Evolutionary conservation across 1,284 basidiomycete genomes (phyloP).

Genomic region (Trametes polyzona): DNA sequence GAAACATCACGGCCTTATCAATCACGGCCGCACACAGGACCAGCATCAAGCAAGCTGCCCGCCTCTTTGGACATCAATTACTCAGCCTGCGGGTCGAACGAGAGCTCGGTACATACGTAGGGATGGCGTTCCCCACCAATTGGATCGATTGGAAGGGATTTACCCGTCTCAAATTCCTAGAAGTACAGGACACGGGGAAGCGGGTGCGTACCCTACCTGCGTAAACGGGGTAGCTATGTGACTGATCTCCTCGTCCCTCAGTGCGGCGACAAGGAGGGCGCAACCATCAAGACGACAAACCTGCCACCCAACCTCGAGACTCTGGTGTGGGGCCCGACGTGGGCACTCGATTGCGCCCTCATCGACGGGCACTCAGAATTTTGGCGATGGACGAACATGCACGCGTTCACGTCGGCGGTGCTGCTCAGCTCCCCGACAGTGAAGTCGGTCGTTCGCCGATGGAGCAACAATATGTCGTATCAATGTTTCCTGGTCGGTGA

Average conservation of each 20-base stretch:
- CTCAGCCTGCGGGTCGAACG: conserved; percentile 1
- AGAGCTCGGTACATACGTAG: neutral
- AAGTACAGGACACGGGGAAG: neutral
- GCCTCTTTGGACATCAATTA: neutral
- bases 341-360: conserved; percentile 1
- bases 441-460: conserved; percentile 2
- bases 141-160: conserved; percentile 1
- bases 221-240: too few species aligned
- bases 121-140: conserved; percentile 4
- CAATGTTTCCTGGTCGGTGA: neutral
- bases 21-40: neutral
- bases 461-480: neutral
- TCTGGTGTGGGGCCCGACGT: neutral
- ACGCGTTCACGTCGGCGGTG: neutral
- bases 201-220: too few species aligned
- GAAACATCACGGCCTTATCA: neutral
- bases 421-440: neutral
- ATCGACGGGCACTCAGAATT: neutral
- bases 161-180: neutral
- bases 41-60: neutral
- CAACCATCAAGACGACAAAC: neutral
- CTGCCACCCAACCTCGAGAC: neutral
- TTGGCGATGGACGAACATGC: neutral
- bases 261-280: neutral
- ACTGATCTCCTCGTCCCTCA: neutral